A percentile compares a stretch with the other conserved stretches of the same genome.
Conservation (phyloP, 208 protist species). For the Crithidia brevicula region DNA sequence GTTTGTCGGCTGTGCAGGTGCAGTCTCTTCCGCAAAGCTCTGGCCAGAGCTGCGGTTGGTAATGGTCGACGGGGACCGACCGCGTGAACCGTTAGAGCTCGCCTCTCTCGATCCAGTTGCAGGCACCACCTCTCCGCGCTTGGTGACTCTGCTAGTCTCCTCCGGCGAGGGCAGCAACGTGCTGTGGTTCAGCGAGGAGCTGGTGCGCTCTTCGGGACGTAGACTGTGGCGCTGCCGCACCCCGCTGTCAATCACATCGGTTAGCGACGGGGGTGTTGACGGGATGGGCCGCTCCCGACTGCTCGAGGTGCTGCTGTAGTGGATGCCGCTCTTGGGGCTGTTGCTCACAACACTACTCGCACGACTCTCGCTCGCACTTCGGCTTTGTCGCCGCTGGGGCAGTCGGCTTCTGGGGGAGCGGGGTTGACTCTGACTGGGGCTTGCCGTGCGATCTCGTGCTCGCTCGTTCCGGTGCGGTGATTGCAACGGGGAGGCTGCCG, state of each 20-base stretch:
- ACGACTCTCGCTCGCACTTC: background rate
- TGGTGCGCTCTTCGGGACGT: background rate
- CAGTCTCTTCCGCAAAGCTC: conserved; percentile 7
- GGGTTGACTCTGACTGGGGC: background rate
- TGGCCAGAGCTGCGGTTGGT: conserved; percentile 9
- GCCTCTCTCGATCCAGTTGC: background rate
- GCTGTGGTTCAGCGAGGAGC: background rate
- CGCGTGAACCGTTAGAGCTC: background rate
- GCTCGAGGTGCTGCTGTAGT: background rate
- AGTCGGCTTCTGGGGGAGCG: conserved; percentile 5
- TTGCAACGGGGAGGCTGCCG: background rate
- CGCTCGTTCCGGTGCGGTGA: background rate
- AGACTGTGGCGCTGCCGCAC: conserved; percentile 10
- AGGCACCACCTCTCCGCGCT: background rate
- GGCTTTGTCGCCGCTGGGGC: background rate
- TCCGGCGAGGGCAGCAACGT: background rate
- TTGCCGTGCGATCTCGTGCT: background rate
- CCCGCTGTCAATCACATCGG: background rate
- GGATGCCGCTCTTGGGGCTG: background rate
- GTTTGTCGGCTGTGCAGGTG: background rate
- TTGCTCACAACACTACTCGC: background rate
- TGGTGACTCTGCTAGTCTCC: background rate
- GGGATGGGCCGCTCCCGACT: conserved; percentile 16
- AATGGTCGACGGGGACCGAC: conserved; percentile 8
- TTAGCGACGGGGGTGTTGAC: conserved; percentile 2